A percentile compares a stretch with the other conserved stretches of the same genome.
phyloP scores from a whole-genome alignment of 1,284 basidiomycete species.

The Microbotryum saponariae region DNA sequence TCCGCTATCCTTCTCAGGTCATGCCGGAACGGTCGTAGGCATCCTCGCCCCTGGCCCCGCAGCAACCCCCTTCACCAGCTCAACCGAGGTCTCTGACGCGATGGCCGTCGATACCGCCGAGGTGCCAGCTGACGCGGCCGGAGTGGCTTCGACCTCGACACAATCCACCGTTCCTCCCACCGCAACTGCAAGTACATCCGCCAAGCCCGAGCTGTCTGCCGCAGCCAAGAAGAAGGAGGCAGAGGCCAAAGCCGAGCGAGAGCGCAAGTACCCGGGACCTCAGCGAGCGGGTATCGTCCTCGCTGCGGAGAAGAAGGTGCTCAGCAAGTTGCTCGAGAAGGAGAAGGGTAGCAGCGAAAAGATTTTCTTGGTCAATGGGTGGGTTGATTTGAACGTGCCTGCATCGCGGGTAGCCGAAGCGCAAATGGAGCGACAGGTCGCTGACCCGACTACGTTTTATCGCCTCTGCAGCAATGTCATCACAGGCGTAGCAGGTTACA shows the following conservation, averaged over 20 bases:
- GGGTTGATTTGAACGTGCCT: constrained; percentile 29
- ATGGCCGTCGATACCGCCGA: constrained; percentile 32
- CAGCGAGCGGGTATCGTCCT: constrained; percentile 67
- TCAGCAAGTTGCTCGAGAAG: constrained; percentile 92
- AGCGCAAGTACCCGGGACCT: constrained; percentile 33
- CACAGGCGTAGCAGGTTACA: constrained; percentile 88
- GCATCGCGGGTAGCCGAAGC: background rate
- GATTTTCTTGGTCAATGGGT: constrained; percentile 83
- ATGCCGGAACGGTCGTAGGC: constrained; percentile 37
- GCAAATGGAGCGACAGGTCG: constrained; percentile 46
- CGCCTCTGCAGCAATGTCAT: constrained; percentile 69
- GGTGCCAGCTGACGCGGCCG: constrained; percentile 12
- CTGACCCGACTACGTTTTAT: constrained; percentile 5
- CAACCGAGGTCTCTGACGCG: constrained; percentile 25
- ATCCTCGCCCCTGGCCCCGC: constrained; percentile 36
- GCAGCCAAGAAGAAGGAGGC: constrained; percentile 33
- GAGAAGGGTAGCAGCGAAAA: constrained; percentile 94
- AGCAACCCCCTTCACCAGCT: constrained; percentile 28
- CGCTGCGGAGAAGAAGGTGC: constrained; percentile 99
- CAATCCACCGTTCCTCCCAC: constrained; percentile 8
- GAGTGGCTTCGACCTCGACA: constrained; percentile 8
- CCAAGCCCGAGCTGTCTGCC: constrained; percentile 29
- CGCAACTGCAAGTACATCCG: constrained; percentile 3
- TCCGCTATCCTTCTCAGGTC: constrained; percentile 15
- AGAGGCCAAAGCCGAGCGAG: constrained; percentile 27